phyloP scores from a whole-genome alignment of 768 basidiomycete genomes.

The Rhodotorula kratochvilovae region DNA sequence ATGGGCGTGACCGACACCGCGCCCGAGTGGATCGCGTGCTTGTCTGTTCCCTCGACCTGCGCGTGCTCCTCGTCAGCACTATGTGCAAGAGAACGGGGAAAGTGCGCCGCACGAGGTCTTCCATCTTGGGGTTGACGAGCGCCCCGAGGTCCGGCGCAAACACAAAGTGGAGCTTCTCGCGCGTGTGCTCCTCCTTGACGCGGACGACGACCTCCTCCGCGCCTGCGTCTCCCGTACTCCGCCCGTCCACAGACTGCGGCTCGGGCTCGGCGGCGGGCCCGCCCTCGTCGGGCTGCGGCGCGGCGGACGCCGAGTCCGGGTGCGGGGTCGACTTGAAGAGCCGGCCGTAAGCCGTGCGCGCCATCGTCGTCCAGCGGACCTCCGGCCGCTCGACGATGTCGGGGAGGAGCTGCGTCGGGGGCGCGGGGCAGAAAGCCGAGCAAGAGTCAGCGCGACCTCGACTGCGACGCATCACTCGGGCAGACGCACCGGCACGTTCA shows the following conservation, averaged over 20 bases:
- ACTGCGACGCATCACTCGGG: neutral
- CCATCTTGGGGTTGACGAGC: slow-evolving; percentile 43
- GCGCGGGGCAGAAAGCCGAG: slow-evolving; percentile 25
- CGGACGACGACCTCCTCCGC: neutral
- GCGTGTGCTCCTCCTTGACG: slow-evolving; percentile 19
- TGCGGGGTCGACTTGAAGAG: slow-evolving; percentile 46
- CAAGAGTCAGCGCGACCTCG: neutral
- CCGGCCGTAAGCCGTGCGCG: slow-evolving; percentile 46
- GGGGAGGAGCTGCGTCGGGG: slow-evolving; percentile 47
- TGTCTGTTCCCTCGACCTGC: slow-evolving; percentile 46
- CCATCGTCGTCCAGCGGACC: slow-evolving; percentile 48
- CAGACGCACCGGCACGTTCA: slow-evolving; percentile 31
- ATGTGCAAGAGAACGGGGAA: neutral
- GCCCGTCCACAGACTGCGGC: neutral
- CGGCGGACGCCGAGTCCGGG: neutral
- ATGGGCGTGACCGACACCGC: slow-evolving; percentile 37
- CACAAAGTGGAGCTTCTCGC: slow-evolving; percentile 42
- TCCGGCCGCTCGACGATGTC: slow-evolving; percentile 41
- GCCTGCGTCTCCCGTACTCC: neutral
- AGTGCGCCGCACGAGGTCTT: neutral
- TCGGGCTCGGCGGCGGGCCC: slow-evolving; percentile 27
- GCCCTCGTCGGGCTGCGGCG: neutral
- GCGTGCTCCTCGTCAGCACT: neutral
- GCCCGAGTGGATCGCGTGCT: slow-evolving; percentile 39
- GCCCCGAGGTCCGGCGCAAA: slow-evolving; percentile 47